A percentile compares a stretch with the other conserved stretches of the same genome.
phyloP scores from a whole-genome alignment of 306 rosid species.

The Betula pendula region DNA sequence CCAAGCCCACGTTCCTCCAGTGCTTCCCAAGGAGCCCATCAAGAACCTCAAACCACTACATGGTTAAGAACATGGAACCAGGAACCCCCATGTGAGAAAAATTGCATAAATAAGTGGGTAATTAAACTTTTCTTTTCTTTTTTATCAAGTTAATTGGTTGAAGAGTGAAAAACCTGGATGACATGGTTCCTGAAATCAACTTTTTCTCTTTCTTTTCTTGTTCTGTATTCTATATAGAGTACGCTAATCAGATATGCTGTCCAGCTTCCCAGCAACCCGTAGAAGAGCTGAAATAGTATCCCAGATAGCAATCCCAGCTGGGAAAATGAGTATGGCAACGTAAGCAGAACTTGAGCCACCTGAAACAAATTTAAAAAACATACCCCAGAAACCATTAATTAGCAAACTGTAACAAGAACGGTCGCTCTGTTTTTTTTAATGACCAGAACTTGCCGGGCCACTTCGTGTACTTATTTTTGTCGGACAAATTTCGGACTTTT shows the following conservation, averaged over 20 bases:
- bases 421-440: no score
- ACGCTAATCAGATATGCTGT: slow-evolving; percentile 93
- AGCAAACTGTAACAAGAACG: not conserved
- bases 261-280: slow-evolving; percentile 94
- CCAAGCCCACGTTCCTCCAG: slow-evolving; percentile 99
- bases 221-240: slow-evolving; percentile 91
- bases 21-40: slow-evolving; percentile 96
- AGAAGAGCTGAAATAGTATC: slow-evolving; percentile 82
- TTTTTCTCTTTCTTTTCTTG: slow-evolving; percentile 93
- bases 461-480: no score
- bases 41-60: slow-evolving; percentile 97
- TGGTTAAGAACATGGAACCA: not conserved
- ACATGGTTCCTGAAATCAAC: slow-evolving; percentile 96
- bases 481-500: no score
- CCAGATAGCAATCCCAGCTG: slow-evolving; percentile 97
- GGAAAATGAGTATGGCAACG: slow-evolving; percentile 93
- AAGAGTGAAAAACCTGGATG: slow-evolving; percentile 55
- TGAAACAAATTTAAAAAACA: slow-evolving; percentile 22
- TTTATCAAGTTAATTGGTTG: not conserved
- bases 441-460: no score
- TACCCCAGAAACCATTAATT: not conserved
- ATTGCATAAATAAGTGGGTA: no score
- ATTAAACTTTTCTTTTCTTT: no score
- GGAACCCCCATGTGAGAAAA: slow-evolving; percentile 31
- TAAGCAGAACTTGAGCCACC: slow-evolving; percentile 99